Conservation (phyloP, 805 yeast genomes). For the Cyberlindnera galapagoensis region DNA sequence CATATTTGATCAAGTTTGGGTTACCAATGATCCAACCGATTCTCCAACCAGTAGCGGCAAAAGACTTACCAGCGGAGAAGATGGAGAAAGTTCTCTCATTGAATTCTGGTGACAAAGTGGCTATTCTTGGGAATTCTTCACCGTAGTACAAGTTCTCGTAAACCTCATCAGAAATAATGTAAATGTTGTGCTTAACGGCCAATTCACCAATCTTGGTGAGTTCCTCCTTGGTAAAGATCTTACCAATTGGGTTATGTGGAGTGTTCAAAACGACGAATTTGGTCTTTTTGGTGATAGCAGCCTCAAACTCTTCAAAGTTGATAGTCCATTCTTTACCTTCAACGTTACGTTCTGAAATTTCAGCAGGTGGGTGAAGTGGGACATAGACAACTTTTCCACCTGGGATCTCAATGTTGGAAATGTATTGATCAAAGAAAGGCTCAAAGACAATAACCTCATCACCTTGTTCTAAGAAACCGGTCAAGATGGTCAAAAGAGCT, state of each 20-base stretch:
- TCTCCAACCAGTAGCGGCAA: constrained; percentile 99
- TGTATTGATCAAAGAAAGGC: constrained; percentile 96
- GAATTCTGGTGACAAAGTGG: constrained; percentile 74
- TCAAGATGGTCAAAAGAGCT: constrained; percentile 80
- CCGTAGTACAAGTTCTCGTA: constrained; percentile 83
- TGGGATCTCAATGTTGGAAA: constrained; percentile 86
- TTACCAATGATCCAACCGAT: constrained; percentile 94
- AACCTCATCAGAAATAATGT: constrained; percentile 88
- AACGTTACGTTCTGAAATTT: constrained; percentile 54
- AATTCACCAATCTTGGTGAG: constrained; percentile 68
- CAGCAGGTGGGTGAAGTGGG: constrained; percentile 76
- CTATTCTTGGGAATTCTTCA: constrained; percentile 70
- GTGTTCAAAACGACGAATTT: constrained; percentile 84
- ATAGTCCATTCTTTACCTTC: constrained; percentile 84
- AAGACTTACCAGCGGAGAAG: constrained; percentile 96
- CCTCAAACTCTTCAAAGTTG: constrained; percentile 70
- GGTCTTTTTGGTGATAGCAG: constrained; percentile 67
- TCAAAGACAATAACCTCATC: constrained; percentile 96
- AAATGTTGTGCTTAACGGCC: constrained; percentile 78
- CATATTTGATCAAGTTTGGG: constrained; percentile 73
- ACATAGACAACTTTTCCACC: constrained; percentile 91
- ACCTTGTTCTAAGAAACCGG: constrained; percentile 78
- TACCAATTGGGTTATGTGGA: constrained; percentile 97
- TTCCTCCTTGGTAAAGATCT: constrained; percentile 74
- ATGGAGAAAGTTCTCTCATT: constrained; percentile 77